These are phyloP conservation scores for Mucor lusitanicus DNA, from an alignment of 371 early-diverging fungal species.

Conservation along the genomic window DNA sequence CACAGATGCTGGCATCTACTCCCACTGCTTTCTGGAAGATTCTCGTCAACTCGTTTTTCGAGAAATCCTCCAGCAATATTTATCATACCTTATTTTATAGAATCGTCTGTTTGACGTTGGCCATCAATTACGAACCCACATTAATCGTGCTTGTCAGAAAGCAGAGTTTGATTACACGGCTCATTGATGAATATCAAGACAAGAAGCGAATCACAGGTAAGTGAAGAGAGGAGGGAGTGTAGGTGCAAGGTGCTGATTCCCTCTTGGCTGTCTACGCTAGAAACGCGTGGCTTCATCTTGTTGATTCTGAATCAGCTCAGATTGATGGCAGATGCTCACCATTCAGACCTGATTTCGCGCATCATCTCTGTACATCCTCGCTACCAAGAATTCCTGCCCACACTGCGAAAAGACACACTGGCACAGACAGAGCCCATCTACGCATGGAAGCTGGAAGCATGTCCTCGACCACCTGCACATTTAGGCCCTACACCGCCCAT, in stretches of 20 bases:
- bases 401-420: slow-evolving; percentile 41
- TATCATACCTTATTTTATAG: slow-evolving; percentile 48
- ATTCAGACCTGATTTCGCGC: slow-evolving; percentile 21
- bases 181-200: slow-evolving; percentile 40
- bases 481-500: slow-evolving; percentile 49
- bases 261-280: slow-evolving; percentile 9
- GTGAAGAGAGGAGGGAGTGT: too few species aligned
- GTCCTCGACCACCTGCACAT: slow-evolving; percentile 49
- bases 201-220: slow-evolving; percentile 29
- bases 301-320: slow-evolving; percentile 46
- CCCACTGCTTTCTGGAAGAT: slow-evolving; percentile 43
- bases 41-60: slow-evolving; percentile 45
- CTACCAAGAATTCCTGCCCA: slow-evolving; percentile 35
- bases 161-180: slow-evolving; percentile 30
- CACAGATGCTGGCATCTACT: slow-evolving; percentile 31
- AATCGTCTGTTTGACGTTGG: slow-evolving; percentile 30
- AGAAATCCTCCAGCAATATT: slow-evolving; percentile 41
- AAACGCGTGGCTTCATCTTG: slow-evolving; percentile 38
- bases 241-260: background rate
- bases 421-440: slow-evolving; percentile 32
- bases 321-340: slow-evolving; percentile 36
- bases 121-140: slow-evolving; percentile 30
- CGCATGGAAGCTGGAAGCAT: slow-evolving; percentile 41
- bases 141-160: slow-evolving; percentile 27
- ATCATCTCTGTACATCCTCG: slow-evolving; percentile 26